Percentiles rank a stretch among this genome's conserved stretches.
phyloP scores from a whole-genome alignment of 2,329 filamentous ascomycete species.

The Byssochlamys sp. region DNA sequence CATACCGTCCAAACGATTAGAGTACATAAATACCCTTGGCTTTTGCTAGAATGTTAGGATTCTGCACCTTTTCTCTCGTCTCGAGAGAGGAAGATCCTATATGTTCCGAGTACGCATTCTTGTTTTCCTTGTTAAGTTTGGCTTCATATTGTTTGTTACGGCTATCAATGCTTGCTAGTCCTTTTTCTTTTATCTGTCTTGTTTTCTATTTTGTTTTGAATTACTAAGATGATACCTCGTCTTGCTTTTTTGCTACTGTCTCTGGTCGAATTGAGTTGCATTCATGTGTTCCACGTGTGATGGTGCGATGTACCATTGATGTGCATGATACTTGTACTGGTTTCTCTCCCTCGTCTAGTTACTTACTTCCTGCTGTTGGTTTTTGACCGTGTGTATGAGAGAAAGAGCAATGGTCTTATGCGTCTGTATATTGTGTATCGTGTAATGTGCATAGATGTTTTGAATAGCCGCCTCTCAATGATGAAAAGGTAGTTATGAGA shows the following conservation, averaged over 20 bases:
- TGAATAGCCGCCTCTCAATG: background rate
- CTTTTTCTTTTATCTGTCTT: background rate
- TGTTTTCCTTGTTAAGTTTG: background rate
- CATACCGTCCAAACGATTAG: background rate
- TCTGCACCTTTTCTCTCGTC: too few relatives aligned
- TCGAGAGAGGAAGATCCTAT: background rate
- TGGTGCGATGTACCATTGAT: background rate
- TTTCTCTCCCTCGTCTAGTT: too few relatives aligned
- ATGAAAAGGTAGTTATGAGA: background rate
- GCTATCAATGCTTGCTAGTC: background rate
- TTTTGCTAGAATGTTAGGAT: too few relatives aligned
- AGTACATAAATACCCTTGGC: background rate
- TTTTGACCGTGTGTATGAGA: too few relatives aligned
- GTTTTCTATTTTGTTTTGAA: slow-evolving; percentile 3
- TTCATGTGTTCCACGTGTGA: background rate
- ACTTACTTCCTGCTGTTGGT: too few relatives aligned
- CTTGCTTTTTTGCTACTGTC: background rate
- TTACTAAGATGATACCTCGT: background rate
- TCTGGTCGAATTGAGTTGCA: too few relatives aligned
- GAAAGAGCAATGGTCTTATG: background rate
- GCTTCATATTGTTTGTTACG: background rate
- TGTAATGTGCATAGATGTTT: background rate
- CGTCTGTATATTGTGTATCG: background rate
- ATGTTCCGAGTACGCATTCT: background rate
- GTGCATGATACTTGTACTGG: too few relatives aligned